Conservation (phyloP, 1,284 basidiomycete species). For the Moniliella sp. region DNA sequence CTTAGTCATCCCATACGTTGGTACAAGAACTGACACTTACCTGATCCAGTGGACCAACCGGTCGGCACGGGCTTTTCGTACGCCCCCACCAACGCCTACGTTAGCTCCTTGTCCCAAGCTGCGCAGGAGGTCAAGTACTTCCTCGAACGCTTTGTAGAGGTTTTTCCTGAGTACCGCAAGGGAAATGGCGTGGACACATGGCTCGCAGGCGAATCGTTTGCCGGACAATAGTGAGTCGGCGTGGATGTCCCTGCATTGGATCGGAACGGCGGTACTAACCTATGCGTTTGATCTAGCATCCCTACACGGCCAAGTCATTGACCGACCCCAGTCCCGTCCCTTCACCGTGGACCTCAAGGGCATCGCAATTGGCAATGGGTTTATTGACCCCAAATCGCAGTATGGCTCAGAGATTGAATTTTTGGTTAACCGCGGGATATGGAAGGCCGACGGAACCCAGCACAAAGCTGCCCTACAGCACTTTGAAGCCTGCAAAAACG, state of each 20-base stretch:
- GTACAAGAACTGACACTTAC: no score
- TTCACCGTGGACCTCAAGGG: constrained; percentile 48
- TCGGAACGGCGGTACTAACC: no score
- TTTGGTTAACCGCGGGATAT: constrained; percentile 54
- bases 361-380: constrained; percentile 81
- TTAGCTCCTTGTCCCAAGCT: constrained; percentile 48
- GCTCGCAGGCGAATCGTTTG: constrained; percentile 5
- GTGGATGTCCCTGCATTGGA: no score
- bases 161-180: constrained; percentile 64
- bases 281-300: constrained; percentile 6
- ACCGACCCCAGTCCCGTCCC: constrained; percentile 44
- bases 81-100: constrained; percentile 60
- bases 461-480: no score
- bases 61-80: constrained; percentile 85
- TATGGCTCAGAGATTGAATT: constrained; percentile 78
- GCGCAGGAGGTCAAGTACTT: constrained; percentile 62
- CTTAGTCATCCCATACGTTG: no score
- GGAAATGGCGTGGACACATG: constrained; percentile 51
- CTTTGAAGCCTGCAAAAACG: no score
- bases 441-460: no score
- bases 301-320: constrained; percentile 50
- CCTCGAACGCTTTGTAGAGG: constrained; percentile 59
- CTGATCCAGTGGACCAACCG: constrained; percentile 67
- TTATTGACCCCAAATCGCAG: constrained; percentile 73
- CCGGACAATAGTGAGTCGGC: constrained; percentile 5